These are phyloP conservation scores for Podospora bellae-mahoneyi DNA, from an alignment of 495 filamentous ascomycete species.

Conservation along the genomic window DNA sequence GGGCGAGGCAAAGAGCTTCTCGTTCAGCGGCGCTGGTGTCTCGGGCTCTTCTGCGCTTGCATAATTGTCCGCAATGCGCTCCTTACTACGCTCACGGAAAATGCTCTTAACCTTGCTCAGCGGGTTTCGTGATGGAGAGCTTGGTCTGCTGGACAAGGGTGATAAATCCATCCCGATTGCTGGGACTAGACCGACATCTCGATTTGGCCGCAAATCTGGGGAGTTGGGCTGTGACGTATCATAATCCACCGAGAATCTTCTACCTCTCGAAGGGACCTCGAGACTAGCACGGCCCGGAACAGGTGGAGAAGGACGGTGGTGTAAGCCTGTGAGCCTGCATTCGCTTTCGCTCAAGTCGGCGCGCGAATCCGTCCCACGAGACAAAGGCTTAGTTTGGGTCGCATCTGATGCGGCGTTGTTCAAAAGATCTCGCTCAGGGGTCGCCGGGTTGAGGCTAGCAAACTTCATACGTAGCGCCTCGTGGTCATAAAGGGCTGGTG, in stretches of 20 bases:
- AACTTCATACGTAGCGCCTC: constrained; percentile 32
- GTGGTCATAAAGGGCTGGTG: constrained; percentile 29
- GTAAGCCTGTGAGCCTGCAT: constrained; percentile 14
- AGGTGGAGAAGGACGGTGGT: constrained; percentile 26
- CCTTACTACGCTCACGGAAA: constrained; percentile 47
- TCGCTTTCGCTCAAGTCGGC: constrained; percentile 36
- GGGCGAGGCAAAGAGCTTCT: constrained; percentile 24
- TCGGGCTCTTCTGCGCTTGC: constrained; percentile 27
- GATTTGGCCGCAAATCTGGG: constrained; percentile 32
- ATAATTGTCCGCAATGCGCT: constrained; percentile 29
- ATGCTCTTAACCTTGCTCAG: constrained; percentile 46
- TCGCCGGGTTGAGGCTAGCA: constrained; percentile 26
- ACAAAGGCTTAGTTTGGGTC: constrained; percentile 18
- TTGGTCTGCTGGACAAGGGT: constrained; percentile 39
- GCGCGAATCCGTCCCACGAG: constrained; percentile 32
- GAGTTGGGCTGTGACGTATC: constrained; percentile 42
- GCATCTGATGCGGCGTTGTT: constrained; percentile 19
- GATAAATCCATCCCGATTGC: constrained; percentile 46
- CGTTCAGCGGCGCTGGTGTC: constrained; percentile 21
- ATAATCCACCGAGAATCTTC: constrained; percentile 40
- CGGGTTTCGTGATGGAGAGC: constrained; percentile 45
- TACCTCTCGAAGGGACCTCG: constrained; percentile 35
- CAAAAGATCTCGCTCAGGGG: constrained; percentile 28
- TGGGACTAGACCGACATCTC: constrained; percentile 34
- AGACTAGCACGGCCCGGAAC: constrained; percentile 40